Percentiles rank a stretch among this genome's conserved stretches.
phyloP scores from a whole-genome alignment of 139 green algal genomes.

The Klebsormidium nitens region DNA sequence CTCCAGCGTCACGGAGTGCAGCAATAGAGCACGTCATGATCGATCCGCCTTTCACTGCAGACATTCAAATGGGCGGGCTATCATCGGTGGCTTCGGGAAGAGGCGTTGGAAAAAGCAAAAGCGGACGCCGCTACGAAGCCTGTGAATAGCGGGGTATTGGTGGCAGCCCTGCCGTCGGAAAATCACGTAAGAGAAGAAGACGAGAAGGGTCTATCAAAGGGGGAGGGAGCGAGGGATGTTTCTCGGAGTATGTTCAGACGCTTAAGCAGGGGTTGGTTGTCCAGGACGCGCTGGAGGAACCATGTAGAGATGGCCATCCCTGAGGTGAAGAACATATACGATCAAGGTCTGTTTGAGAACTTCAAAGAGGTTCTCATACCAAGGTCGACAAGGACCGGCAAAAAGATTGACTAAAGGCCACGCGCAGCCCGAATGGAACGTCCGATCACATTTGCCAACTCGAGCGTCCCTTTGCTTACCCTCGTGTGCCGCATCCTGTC shows the following conservation, averaged over 20 bases:
- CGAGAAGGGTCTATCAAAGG: neutral
- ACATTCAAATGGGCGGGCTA: constrained; percentile 22
- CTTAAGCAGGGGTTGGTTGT: neutral
- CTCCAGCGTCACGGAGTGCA: no score
- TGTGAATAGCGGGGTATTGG: neutral
- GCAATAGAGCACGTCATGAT: neutral
- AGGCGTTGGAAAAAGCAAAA: no score
- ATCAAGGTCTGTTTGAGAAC: constrained; percentile 20
- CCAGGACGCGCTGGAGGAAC: neutral
- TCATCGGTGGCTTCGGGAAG: constrained; percentile 2
- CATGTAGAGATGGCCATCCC: constrained; percentile 7
- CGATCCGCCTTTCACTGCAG: constrained; percentile 3
- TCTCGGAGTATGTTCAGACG: neutral
- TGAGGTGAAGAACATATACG: constrained; percentile 16
- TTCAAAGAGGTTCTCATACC: constrained; percentile 11
- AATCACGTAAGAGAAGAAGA: neutral
- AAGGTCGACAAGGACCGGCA: neutral
- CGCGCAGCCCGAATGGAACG: no score
- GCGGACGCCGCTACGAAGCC: constrained; percentile 12
- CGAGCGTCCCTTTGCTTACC: no score
- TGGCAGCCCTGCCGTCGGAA: neutral
- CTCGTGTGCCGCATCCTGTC: no score
- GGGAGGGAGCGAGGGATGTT: neutral
- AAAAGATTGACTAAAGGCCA: no score
- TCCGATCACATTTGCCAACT: no score